Evolutionary conservation across 305 asterid genomes (phyloP), one percentile per base, ranked within the genome.

Genomic region (Fraxinus platypoda): DNA sequence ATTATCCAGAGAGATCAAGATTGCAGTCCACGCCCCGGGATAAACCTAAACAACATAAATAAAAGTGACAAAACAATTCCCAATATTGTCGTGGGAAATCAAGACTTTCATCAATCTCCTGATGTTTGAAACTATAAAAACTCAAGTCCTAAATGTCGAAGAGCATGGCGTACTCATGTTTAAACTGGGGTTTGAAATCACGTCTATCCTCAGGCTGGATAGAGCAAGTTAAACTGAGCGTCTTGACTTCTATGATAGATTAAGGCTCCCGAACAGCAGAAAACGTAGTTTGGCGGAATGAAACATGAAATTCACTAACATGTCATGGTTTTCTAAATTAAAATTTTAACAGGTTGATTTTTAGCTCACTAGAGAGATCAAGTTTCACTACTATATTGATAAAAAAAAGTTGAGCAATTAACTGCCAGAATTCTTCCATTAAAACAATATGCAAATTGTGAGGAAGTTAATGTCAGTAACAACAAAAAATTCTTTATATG

Each of bases 1-100:
- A 3, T 92, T 96, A 90, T 96, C 99, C 2, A 96, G 87, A 64
- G 98, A 96, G 82, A 94, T 87, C 74, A 93, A 87, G 71, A 96
- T 83, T 62, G 97, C 92, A 28, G 99, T 96, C 99, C 99, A 96
- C 12, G 98, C 99, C 75, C 94, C 99, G 0, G 99, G 97, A 84
- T 84, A 96, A 79, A 96, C 99, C 99, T 96, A 80, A 76, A 78
- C 54, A 73, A 11, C 82, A 71, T 4, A 8, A n/a, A 4, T 12
- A 64, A 62, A 23, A 64, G 33, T 64, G 33, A 8, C 33, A 62
- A 64, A 23, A 64, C 6, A 64, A 64, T 64, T 64, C 33, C 57
- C 30, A 62, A 62, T 62, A 25, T 25, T 62, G 72, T 62, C 17
- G 17, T 62, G 70, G 31, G 72, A 62, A 25, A 62, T 62, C 17